Conservation (phyloP, 805 yeast species). For the Candida vartiovaarae region DNA sequence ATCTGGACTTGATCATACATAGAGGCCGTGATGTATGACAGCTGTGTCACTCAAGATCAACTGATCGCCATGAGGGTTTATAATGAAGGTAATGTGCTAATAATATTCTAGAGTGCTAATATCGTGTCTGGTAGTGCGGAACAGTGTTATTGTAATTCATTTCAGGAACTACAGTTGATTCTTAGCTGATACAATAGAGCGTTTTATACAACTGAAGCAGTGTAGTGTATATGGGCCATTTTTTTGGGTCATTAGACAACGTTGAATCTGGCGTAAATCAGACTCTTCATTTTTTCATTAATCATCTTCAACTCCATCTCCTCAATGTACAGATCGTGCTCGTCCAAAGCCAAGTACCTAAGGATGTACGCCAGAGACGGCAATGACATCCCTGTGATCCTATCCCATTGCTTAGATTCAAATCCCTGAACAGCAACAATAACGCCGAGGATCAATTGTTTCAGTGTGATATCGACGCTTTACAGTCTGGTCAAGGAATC, state of each 20-base stretch:
- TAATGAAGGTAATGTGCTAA: too few species aligned
- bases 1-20: slow-evolving; percentile 26
- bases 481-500: slow-evolving; percentile 5
- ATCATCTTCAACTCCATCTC: slow-evolving; percentile 12
- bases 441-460: slow-evolving; percentile 9
- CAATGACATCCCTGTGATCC: slow-evolving; percentile 10
- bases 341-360: slow-evolving; percentile 2
- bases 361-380: background rate
- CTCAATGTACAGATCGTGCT: slow-evolving; percentile 3
- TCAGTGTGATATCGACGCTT: slow-evolving; percentile 7
- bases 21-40: slow-evolving; percentile 1
- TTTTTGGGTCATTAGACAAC: slow-evolving; percentile 2
- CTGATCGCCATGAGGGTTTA: too few species aligned
- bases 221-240: too few species aligned
- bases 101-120: background rate
- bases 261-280: slow-evolving; percentile 17
- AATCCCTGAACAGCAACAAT: slow-evolving; percentile 5
- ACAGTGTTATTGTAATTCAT: too few species aligned
- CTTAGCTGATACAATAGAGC: too few species aligned
- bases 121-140: too few species aligned
- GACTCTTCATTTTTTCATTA: slow-evolving; percentile 16
- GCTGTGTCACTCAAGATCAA: background rate
- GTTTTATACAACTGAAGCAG: too few species aligned
- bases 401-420: slow-evolving; percentile 7
- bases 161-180: too few species aligned